Evolutionary conservation across 768 basidiomycete species (phyloP).

Genomic region (Candolleomyces aberdarensis): DNA sequence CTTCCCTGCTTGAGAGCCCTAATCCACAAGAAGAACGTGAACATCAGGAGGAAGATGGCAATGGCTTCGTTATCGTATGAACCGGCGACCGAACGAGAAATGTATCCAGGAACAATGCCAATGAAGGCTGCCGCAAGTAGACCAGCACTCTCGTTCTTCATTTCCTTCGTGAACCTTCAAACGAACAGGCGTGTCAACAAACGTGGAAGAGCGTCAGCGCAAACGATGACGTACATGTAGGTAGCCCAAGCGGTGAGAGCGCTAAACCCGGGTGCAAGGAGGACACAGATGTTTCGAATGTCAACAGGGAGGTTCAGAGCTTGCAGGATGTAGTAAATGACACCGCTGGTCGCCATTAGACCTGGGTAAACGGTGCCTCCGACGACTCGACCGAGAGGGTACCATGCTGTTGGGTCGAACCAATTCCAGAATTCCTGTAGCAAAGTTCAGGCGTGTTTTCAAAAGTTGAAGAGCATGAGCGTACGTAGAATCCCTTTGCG

Average conservation of each 20-base stretch:
- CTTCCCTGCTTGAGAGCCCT: constrained; percentile 93
- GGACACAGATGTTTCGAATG: constrained; percentile 94
- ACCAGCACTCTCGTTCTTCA: constrained; percentile 94
- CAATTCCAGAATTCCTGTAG: constrained; percentile 99
- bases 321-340: constrained; percentile 92
- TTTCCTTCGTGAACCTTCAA: constrained; percentile 88
- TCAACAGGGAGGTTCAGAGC: constrained; percentile 92
- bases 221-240: constrained; percentile 65
- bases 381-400: constrained; percentile 96
- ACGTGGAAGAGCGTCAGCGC: not conserved
- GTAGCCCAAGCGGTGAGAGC: constrained; percentile 96
- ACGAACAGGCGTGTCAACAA: not conserved
- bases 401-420: constrained; percentile 99
- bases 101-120: constrained; percentile 96
- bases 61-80: constrained; percentile 99
- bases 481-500: constrained; percentile 91
- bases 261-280: constrained; percentile 95
- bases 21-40: constrained; percentile 97
- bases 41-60: constrained; percentile 99
- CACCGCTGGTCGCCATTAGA: constrained; percentile 95
- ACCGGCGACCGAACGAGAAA: constrained; percentile 97
- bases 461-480: constrained; percentile 22
- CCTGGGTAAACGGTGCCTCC: constrained; percentile 99
- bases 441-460: not conserved
- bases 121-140: constrained; percentile 98